Base-by-base conservation (phyloP, 2,329 filamentous ascomycete genomes). In the Endoconidiophora laricicola region DNA sequence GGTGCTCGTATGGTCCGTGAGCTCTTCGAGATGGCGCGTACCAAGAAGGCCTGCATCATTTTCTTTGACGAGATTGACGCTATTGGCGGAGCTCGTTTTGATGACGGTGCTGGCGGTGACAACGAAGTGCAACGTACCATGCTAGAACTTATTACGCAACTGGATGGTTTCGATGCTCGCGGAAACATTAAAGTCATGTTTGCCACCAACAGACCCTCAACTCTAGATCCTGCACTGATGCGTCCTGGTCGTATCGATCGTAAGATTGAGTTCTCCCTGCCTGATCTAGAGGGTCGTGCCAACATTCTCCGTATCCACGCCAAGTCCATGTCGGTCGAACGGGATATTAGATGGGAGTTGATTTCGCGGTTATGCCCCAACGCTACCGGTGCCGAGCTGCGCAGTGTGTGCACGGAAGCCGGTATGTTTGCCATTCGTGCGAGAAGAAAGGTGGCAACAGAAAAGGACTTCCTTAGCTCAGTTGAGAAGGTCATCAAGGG, bases 141-240 rank as follows among this genome's bases (percentile, higher is more conserved):
- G 90, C 69, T 96, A 73, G 90, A 96, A 64, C 74, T 96, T 48
- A 96, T 96, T 62, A 96, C 90, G 33, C 90, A 96, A 66, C 74
- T 96, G 44, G 90, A 96, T 61, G 90, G 90, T 55, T 96, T 96
- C 70, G 90, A 96, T 62, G 85, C 87, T 45, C 77, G 90, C 65
- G 90, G 90, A 64, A 96, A 96, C 67, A 96, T 96, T 74, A 96
- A 96, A 69, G 90, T 96, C 67, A 96, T 96, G 90, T 96, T 96
- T 62, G 90, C 90, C 52, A 96, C 90, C 63, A 96, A 96, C 74
- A 76, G 90, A 65, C 90, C 90, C 2, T 94, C 87, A 3, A 96
- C 90, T 3, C 74, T 96, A 50, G 90, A 96, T 62, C 90, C 90
- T n/a, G 90, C 90, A 2, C 74, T 96, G 56, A 95, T 96, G 87